phyloP scores from a whole-genome alignment of 495 filamentous ascomycete genomes.

The Neurospora terricola region DNA sequence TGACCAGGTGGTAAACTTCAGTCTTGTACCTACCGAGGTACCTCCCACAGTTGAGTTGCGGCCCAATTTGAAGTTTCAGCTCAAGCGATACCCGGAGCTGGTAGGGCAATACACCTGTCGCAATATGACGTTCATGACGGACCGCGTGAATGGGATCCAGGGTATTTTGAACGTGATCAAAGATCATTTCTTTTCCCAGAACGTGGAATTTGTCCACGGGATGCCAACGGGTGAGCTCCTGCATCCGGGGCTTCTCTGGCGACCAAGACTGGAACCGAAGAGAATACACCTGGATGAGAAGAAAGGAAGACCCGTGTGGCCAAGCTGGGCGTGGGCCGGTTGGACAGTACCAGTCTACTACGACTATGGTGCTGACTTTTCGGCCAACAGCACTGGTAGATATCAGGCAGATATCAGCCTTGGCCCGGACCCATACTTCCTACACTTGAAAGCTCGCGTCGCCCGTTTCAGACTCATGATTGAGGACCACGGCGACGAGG shows the following conservation, averaged over 20 bases:
- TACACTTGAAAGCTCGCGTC: neutral
- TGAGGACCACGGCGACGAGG: neutral
- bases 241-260: neutral
- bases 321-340: neutral
- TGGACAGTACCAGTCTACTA: neutral
- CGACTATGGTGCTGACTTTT: neutral
- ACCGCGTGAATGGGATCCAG: neutral
- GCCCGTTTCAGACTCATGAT: neutral
- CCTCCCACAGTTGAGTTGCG: neutral
- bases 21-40: neutral
- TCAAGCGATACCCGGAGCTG: neutral
- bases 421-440: neutral
- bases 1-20: neutral
- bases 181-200: neutral
- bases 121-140: neutral
- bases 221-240: neutral
- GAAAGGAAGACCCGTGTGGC: neutral
- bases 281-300: neutral
- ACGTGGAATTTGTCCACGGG: neutral
- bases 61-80: neutral
- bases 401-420: neutral
- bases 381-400: neutral
- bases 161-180: neutral
- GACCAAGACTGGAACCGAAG: neutral
- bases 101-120: neutral